Conservation (phyloP, 2,329 filamentous ascomycete species). For the Scytalidium sp. region DNA sequence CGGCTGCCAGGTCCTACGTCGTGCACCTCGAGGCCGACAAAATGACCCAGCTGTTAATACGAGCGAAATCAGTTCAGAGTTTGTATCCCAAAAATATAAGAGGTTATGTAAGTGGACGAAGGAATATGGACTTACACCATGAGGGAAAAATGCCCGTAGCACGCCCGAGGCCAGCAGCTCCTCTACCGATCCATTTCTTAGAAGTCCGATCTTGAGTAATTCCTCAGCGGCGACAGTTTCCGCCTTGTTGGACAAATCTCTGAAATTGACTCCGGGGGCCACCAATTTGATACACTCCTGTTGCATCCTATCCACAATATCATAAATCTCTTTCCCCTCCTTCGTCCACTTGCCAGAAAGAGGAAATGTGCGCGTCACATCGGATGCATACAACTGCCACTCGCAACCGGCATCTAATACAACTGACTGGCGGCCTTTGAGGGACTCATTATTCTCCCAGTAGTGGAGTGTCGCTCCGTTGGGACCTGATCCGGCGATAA, state of each 20-base stretch:
- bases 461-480: constrained; percentile 90
- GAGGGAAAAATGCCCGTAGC: constrained; percentile 62
- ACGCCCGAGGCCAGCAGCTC: constrained; percentile 52
- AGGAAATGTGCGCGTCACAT: constrained; percentile 87
- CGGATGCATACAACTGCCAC: constrained; percentile 80
- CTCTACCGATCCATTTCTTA: constrained; percentile 58
- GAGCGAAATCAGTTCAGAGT: background rate
- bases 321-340: constrained; percentile 72
- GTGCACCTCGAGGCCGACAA: constrained; percentile 64
- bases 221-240: constrained; percentile 70
- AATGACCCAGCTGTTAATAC: constrained; percentile 47
- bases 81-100: constrained; percentile 1
- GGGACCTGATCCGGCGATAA: constrained; percentile 82
- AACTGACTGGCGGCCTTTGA: constrained; percentile 68
- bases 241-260: constrained; percentile 70
- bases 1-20: constrained; percentile 46
- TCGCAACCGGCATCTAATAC: constrained; percentile 88
- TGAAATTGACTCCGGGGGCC: constrained; percentile 66
- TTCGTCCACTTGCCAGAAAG: constrained; percentile 66
- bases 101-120: background rate
- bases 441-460: constrained; percentile 69
- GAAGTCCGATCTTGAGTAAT: constrained; percentile 67
- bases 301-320: constrained; percentile 80
- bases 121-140: constrained; percentile 38
- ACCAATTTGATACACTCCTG: constrained; percentile 66